These are phyloP conservation scores for Boeremia exigua DNA, from an alignment of 2,329 filamentous ascomycete species.

Conservation along the genomic window DNA sequence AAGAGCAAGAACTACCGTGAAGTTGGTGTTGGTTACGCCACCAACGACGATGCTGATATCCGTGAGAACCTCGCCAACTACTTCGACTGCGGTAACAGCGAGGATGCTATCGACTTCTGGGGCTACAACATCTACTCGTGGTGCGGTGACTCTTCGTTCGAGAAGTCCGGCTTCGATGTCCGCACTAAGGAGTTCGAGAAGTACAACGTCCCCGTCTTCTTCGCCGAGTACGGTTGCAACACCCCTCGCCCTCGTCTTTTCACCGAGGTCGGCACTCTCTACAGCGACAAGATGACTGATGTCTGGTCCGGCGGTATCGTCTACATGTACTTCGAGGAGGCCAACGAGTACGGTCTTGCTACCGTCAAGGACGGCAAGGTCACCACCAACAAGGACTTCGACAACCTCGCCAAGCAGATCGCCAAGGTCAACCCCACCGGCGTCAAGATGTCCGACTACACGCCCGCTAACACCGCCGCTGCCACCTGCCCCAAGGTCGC, in stretches of 20 bases:
- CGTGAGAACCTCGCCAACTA: conserved; percentile 84
- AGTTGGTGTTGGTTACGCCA: conserved; percentile 93
- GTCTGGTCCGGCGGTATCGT: conserved; percentile 97
- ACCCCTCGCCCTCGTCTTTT: conserved; percentile 74
- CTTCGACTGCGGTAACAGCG: conserved; percentile 82
- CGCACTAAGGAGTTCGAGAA: conserved; percentile 85
- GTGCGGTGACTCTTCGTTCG: conserved; percentile 85
- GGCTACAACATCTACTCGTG: conserved; percentile 99
- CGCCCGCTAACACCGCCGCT: conserved; percentile 71
- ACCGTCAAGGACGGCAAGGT: conserved; percentile 63
- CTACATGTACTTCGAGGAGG: conserved; percentile 97
- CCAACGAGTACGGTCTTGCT: conserved; percentile 86
- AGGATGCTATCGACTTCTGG: conserved; percentile 88
- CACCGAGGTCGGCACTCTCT: conserved; percentile 83
- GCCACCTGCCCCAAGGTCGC: conserved; percentile 72
- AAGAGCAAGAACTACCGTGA: conserved; percentile 75
- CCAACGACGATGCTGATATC: conserved; percentile 87
- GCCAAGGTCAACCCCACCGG: conserved; percentile 69
- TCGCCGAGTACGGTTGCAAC: conserved; percentile 99
- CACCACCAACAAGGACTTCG: conserved; percentile 63
- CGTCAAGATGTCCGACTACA: conserved; percentile 72
- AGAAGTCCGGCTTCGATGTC: conserved; percentile 77
- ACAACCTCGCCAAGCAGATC: conserved; percentile 72
- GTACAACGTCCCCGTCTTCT: conserved; percentile 95
- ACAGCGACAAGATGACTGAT: conserved; percentile 76